These are phyloP conservation scores for Candida germanica DNA, from an alignment of 805 yeast genomes.

Conservation along the genomic window DNA sequence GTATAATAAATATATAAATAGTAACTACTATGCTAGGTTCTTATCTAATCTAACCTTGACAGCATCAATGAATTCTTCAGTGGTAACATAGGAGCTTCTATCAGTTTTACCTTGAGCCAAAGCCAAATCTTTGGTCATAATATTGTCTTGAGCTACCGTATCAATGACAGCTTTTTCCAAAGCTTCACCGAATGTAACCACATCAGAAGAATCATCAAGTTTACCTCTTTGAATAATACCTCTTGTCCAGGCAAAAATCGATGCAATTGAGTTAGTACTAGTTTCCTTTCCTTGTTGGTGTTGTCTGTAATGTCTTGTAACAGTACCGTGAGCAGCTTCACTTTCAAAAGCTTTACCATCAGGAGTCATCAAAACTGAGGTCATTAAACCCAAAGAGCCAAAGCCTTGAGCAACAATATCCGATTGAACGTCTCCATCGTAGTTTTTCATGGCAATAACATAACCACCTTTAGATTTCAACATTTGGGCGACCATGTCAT, in stretches of 20 bases:
- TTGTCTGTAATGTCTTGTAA: constrained; percentile 94
- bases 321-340: constrained; percentile 99
- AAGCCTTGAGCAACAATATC: constrained; percentile 98
- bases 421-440: constrained; percentile 96
- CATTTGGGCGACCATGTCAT: constrained; percentile 99
- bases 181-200: constrained; percentile 69
- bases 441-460: constrained; percentile 94
- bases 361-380: constrained; percentile 94
- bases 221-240: constrained; percentile 92
- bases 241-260: constrained; percentile 95
- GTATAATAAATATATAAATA: not conserved
- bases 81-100: constrained; percentile 78
- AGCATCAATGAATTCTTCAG: constrained; percentile 85
- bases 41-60: constrained; percentile 64
- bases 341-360: constrained; percentile 94
- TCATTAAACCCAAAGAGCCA: constrained; percentile 95
- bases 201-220: constrained; percentile 83
- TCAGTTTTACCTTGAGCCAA: constrained; percentile 84
- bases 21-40: constrained; percentile 18
- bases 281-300: constrained; percentile 97
- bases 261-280: constrained; percentile 94
- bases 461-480: constrained; percentile 92
- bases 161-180: constrained; percentile 84
- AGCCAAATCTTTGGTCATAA: constrained; percentile 96
- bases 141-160: constrained; percentile 77